phyloP scores from a whole-genome alignment of 805 yeast genomes.

The Barnettozyma pratensis region DNA sequence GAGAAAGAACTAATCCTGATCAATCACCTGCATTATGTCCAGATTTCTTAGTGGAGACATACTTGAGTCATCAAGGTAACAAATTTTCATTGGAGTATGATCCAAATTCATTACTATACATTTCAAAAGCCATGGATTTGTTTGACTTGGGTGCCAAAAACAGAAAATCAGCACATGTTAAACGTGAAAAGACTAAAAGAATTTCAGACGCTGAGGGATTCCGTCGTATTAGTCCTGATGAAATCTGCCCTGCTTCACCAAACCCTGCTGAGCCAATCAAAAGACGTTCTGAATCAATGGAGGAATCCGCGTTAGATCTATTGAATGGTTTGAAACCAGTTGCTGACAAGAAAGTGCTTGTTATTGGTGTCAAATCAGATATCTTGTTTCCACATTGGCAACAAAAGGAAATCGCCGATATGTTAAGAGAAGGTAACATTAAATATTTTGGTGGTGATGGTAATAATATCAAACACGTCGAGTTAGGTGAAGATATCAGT shows the following conservation, averaged over 20 bases:
- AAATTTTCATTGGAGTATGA: constrained; percentile 90
- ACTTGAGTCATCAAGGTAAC: constrained; percentile 91
- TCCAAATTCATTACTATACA: constrained; percentile 81
- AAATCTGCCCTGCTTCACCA: constrained; percentile 39
- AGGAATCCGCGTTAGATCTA: constrained; percentile 58
- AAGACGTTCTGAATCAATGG: constrained; percentile 44
- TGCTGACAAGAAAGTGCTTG: constrained; percentile 60
- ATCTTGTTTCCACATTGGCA: constrained; percentile 93
- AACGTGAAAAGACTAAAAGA: constrained; percentile 35
- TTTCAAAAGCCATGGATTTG: constrained; percentile 92
- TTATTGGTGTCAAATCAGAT: constrained; percentile 91
- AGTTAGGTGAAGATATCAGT: constrained; percentile 71
- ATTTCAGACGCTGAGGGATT: constrained; percentile 25
- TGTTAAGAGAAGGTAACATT: constrained; percentile 36
- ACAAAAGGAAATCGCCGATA: constrained; percentile 72
- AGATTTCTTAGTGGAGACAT: constrained; percentile 87
- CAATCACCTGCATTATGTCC: constrained; percentile 86
- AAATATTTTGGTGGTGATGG: constrained; percentile 29
- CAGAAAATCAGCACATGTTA: constrained; percentile 36
- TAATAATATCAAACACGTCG: constrained; percentile 54
- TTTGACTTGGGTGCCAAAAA: constrained; percentile 66
- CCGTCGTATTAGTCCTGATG: constrained; percentile 21
- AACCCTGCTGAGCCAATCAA: constrained; percentile 46
- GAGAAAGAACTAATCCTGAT: constrained; percentile 77
- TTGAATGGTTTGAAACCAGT: constrained; percentile 59